These are phyloP conservation scores for Kodamaea neixiangensis DNA, from an alignment of 805 yeast species.

Conservation along the genomic window DNA sequence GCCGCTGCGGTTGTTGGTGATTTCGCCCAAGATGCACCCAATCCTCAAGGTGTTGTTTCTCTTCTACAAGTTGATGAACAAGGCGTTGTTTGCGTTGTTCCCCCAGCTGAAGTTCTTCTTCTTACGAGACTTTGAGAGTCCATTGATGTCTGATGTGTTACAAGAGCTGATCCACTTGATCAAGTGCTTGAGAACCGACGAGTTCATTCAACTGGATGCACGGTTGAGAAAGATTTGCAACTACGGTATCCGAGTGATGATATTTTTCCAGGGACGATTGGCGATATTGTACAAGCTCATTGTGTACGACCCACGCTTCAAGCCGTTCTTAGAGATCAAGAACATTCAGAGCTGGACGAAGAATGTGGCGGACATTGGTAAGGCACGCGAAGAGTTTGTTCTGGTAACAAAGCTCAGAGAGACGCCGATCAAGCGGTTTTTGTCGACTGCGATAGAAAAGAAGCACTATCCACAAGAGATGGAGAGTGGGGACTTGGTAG, in stretches of 20 bases:
- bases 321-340: slow-evolving; percentile 17
- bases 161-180: slow-evolving; percentile 5
- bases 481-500: not conserved
- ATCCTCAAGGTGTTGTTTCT: slow-evolving; percentile 34
- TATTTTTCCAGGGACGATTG: slow-evolving; percentile 32
- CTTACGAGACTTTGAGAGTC: slow-evolving; percentile 42
- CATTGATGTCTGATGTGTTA: slow-evolving; percentile 41
- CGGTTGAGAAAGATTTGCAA: slow-evolving; percentile 9
- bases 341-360: slow-evolving; percentile 29
- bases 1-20: slow-evolving; percentile 31
- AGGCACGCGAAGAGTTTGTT: slow-evolving; percentile 23
- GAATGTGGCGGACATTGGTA: slow-evolving; percentile 26
- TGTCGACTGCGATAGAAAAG: slow-evolving; percentile 9
- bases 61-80: slow-evolving; percentile 34
- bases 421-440: slow-evolving; percentile 20
- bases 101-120: slow-evolving; percentile 45
- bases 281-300: slow-evolving; percentile 29
- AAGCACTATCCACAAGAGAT: slow-evolving; percentile 12
- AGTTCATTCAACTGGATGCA: slow-evolving; percentile 4
- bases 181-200: slow-evolving; percentile 2
- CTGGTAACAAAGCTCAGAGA: slow-evolving; percentile 26
- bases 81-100: slow-evolving; percentile 33
- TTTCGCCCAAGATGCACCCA: slow-evolving; percentile 27
- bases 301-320: slow-evolving; percentile 24
- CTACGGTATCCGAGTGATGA: slow-evolving; percentile 33